Conservation (phyloP, 352 stramenopile species). For the Globisporangium megalacanthum region DNA sequence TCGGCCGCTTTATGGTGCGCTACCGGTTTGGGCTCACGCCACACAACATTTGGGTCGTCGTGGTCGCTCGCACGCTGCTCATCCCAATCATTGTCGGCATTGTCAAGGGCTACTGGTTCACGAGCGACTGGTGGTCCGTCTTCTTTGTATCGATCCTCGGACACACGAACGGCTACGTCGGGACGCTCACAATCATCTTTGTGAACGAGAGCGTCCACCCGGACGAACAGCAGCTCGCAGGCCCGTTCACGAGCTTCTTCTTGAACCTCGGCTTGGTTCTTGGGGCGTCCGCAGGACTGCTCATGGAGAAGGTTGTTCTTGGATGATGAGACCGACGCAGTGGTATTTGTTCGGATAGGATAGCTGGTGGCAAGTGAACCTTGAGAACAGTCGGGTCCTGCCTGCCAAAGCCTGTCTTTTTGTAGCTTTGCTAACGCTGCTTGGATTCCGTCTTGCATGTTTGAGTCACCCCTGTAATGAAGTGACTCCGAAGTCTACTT, state of each 20-base stretch:
- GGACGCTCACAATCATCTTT: conserved; percentile 76
- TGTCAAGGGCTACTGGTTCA: conserved; percentile 63
- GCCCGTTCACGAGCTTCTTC: conserved; percentile 82
- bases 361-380: too few species aligned
- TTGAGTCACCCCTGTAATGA: too few species aligned
- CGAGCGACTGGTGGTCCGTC: conserved; percentile 67
- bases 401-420: too few species aligned
- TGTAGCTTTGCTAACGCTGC: too few species aligned
- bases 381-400: too few species aligned
- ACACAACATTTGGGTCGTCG: conserved; percentile 56
- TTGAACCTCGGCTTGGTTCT: conserved; percentile 82
- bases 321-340: too few species aligned
- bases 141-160: conserved; percentile 64
- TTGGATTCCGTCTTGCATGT: too few species aligned
- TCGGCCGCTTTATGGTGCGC: conserved; percentile 65
- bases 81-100: conserved; percentile 67
- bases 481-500: too few species aligned
- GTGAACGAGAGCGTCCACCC: conserved; percentile 72
- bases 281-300: conserved; percentile 53
- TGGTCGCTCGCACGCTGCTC: conserved; percentile 51
- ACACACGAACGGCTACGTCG: conserved; percentile 76
- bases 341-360: too few species aligned
- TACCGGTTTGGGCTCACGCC: conserved; percentile 58
- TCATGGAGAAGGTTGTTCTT: conserved; percentile 58
- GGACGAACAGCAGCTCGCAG: conserved; percentile 66